phyloP scores from a whole-genome alignment of 306 rosid genomes.

The Fragaria ananassa region DNA sequence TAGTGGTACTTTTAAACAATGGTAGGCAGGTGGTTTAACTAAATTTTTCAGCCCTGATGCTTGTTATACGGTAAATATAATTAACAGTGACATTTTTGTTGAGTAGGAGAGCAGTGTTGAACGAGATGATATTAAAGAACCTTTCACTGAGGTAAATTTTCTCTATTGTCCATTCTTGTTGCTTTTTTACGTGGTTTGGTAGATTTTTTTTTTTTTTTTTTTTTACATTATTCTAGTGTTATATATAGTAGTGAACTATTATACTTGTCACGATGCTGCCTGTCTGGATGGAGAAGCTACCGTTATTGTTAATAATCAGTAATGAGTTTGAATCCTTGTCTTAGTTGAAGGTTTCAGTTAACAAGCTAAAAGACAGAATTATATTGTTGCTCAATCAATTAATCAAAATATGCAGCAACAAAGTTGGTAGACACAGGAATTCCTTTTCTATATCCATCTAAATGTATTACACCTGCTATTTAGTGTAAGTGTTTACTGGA shows the following conservation, averaged over 20 bases:
- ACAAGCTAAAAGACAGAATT: background rate
- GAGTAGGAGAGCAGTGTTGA: conserved; percentile 90
- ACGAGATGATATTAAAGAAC: conserved; percentile 88
- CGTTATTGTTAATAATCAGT: background rate
- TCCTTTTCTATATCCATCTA: background rate
- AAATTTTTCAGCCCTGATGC: conserved; percentile 5
- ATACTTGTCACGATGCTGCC: background rate
- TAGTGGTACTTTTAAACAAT: conserved; percentile 2
- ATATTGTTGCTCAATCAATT: background rate
- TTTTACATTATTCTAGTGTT: background rate
- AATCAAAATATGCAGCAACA: background rate
- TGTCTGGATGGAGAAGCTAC: background rate
- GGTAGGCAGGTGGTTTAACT: conserved; percentile 9
- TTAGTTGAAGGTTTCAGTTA: background rate
- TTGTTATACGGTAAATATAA: conserved; percentile 18
- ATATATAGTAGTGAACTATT: background rate
- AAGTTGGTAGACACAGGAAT: background rate
- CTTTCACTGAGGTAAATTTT: conserved; percentile 79
- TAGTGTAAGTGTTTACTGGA: background rate
- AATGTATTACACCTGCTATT: background rate
- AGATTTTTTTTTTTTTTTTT: background rate
- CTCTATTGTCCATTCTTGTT: conserved; percentile 16
- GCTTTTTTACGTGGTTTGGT: conserved; percentile 15
- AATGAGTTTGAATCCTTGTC: background rate
- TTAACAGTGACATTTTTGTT: conserved; percentile 23